Percentiles rank a stretch among this genome's conserved stretches.
phyloP scores from a whole-genome alignment of 2,329 filamentous ascomycete species.

The Aspergillus sergii region DNA sequence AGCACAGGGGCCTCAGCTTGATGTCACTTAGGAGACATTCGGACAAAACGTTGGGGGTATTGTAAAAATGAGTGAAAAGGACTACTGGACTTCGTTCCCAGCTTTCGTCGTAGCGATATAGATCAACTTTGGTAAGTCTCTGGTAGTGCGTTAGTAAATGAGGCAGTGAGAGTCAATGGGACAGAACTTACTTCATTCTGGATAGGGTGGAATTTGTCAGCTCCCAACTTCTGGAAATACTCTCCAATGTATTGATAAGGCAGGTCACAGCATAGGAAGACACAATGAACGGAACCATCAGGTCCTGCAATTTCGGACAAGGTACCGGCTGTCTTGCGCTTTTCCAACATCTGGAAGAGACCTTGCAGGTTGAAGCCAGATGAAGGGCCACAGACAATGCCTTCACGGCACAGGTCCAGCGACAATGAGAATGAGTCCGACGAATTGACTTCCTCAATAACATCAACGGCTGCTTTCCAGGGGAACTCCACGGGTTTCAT shows the following conservation, averaged over 20 bases:
- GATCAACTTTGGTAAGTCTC: slow-evolving; percentile 53
- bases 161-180: background rate
- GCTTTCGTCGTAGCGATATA: slow-evolving; percentile 58
- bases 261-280: slow-evolving; percentile 65
- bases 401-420: slow-evolving; percentile 58
- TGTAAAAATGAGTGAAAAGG: slow-evolving; percentile 44
- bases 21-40: slow-evolving; percentile 27
- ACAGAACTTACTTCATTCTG: slow-evolving; percentile 45
- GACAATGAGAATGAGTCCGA: slow-evolving; percentile 57
- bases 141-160: slow-evolving; percentile 23
- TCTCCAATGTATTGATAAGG: slow-evolving; percentile 65
- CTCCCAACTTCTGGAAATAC: slow-evolving; percentile 60
- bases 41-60: slow-evolving; percentile 22
- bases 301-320: slow-evolving; percentile 49
- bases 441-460: slow-evolving; percentile 60
- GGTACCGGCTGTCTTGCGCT: slow-evolving; percentile 49
- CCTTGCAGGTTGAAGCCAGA: slow-evolving; percentile 62
- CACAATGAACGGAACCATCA: slow-evolving; percentile 54
- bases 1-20: slow-evolving; percentile 31
- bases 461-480: slow-evolving; percentile 59
- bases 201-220: slow-evolving; percentile 54
- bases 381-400: slow-evolving; percentile 62
- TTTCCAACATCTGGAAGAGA: slow-evolving; percentile 54
- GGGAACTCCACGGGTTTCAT: slow-evolving; percentile 58
- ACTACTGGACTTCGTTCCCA: slow-evolving; percentile 53